phyloP scores from a whole-genome alignment of 1,284 basidiomycete species.

The Jaminaea rosea region DNA sequence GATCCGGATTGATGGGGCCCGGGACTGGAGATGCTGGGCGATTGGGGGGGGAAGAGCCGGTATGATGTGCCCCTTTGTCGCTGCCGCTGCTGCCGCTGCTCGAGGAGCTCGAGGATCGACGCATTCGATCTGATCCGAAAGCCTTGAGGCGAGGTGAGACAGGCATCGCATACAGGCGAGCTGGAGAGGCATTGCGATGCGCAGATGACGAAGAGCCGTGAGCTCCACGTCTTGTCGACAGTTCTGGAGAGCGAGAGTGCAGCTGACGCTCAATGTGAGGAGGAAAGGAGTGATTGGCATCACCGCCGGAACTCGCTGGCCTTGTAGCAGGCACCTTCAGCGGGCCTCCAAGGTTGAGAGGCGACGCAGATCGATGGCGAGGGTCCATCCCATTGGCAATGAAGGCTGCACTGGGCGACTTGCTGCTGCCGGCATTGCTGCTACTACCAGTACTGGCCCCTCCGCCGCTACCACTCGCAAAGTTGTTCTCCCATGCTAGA shows the following conservation, averaged over 20 bases:
- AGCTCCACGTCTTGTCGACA: slow-evolving; percentile 1
- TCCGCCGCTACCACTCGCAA: neutral
- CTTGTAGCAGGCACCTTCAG: neutral
- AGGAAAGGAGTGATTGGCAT: neutral
- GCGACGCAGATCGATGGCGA: neutral
- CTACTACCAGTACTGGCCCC: neutral
- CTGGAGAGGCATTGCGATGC: slow-evolving; percentile 22
- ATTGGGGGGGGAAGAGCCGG: neutral
- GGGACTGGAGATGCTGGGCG: slow-evolving; percentile 8
- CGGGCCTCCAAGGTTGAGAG: neutral
- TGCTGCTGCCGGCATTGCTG: neutral
- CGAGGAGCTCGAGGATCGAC: too few relatives aligned
- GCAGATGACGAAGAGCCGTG: neutral
- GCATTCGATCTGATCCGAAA: slow-evolving; percentile 8
- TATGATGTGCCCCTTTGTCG: slow-evolving; percentile 4
- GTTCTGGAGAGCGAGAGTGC: neutral
- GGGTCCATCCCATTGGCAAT: neutral
- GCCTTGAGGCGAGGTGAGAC: slow-evolving; percentile 30
- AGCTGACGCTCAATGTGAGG: neutral
- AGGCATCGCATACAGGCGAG: slow-evolving; percentile 17
- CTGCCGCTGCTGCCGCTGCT: slow-evolving; percentile 8
- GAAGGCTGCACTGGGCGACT: neutral
- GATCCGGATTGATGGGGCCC: slow-evolving; percentile 16
- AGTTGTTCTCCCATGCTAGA: neutral
- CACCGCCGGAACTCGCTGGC: neutral